These are phyloP conservation scores for Naganishia cerealis DNA, from an alignment of 1,284 basidiomycete species.

Conservation along the genomic window DNA sequence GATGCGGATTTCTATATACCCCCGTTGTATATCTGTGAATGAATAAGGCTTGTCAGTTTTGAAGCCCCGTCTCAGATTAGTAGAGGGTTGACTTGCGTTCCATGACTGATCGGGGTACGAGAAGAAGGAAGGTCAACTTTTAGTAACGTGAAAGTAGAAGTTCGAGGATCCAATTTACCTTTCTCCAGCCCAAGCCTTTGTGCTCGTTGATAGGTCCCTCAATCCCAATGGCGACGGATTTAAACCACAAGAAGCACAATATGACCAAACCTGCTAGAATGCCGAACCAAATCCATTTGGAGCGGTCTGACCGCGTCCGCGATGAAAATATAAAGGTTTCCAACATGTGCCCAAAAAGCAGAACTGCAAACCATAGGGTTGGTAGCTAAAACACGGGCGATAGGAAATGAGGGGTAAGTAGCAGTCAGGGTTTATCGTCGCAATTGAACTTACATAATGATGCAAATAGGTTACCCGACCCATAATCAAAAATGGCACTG, in stretches of 20 bases:
- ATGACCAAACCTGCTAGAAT: constrained; percentile 65
- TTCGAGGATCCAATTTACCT: constrained; percentile 44
- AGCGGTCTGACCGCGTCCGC: constrained; percentile 49
- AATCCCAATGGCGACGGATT: constrained; percentile 81
- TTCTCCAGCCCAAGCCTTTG: constrained; percentile 76
- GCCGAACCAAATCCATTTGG: constrained; percentile 73
- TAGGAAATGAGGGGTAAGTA: constrained; percentile 6
- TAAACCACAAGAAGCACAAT: constrained; percentile 90
- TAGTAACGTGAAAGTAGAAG: neutral
- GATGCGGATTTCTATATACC: neutral
- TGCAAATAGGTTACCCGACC: constrained; percentile 65
- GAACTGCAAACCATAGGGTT: constrained; percentile 89
- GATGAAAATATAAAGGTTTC: constrained; percentile 89
- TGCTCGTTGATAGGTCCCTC: constrained; percentile 77
- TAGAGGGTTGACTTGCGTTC: neutral
- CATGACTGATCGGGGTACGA: neutral
- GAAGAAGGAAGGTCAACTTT: neutral
- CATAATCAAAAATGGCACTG: constrained; percentile 94
- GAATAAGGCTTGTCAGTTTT: neutral
- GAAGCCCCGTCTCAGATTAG: neutral
- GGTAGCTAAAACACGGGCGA: constrained; percentile 64
- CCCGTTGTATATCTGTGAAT: constrained; percentile 15
- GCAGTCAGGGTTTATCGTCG: neutral
- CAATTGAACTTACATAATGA: constrained; percentile 48
- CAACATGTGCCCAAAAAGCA: constrained; percentile 84